A percentile compares a stretch with the other conserved stretches of the same genome.
phyloP scores from a whole-genome alignment of 2,329 filamentous ascomycete genomes.

The Dothistroma pini region DNA sequence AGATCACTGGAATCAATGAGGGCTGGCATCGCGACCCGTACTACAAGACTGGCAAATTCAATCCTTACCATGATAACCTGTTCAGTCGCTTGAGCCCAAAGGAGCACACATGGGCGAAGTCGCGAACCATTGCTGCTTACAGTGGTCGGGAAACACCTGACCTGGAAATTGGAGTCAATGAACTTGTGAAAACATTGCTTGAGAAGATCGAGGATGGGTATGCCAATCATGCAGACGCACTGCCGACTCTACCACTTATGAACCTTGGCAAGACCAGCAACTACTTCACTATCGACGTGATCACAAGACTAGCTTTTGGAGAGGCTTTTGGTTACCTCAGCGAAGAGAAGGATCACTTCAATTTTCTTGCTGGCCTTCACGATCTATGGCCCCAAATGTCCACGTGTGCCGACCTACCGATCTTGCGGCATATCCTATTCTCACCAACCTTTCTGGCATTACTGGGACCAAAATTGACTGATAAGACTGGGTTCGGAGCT shows the following conservation, averaged over 20 bases:
- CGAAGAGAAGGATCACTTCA: conserved; percentile 1
- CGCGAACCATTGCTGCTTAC: conserved; percentile 4
- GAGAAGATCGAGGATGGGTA: not conserved
- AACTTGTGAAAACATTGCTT: not conserved
- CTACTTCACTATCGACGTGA: too few species aligned
- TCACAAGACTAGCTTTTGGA: too few species aligned
- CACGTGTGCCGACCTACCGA: not conserved
- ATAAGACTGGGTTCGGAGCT: conserved; percentile 1
- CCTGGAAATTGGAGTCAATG: conserved; percentile 3
- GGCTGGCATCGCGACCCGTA: conserved; percentile 2
- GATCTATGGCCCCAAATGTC: conserved; percentile 2
- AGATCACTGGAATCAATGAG: conserved; percentile 1
- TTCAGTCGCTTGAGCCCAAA: conserved; percentile 5
- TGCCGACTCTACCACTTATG: not conserved
- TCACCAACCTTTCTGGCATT: conserved; percentile 4
- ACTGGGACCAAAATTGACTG: not conserved
- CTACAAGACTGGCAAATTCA: conserved; percentile 7
- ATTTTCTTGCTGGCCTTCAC: not conserved
- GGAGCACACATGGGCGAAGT: conserved; percentile 4
- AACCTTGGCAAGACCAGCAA: too few species aligned
- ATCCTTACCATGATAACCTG: conserved; percentile 5
- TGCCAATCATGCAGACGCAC: not conserved
- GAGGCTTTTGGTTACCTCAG: too few species aligned
- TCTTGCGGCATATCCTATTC: conserved; percentile 11
- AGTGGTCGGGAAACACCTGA: conserved; percentile 3